Percentiles rank a stretch among this genome's conserved stretches.
These are phyloP conservation scores for Centella asiatica DNA, from an alignment of 129 eudicot species.

Conservation along the genomic window DNA sequence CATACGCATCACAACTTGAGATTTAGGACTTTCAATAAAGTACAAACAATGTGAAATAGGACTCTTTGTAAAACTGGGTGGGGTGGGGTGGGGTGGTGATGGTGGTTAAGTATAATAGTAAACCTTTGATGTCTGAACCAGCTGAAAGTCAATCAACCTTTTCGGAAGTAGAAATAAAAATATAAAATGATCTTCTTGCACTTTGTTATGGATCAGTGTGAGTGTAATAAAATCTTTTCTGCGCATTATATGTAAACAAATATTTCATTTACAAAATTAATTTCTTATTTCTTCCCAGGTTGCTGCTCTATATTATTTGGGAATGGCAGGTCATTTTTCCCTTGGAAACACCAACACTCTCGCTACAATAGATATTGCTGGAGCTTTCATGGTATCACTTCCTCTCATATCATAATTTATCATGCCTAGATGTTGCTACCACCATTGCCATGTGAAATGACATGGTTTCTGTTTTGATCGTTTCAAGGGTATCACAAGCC, in stretches of 20 bases:
- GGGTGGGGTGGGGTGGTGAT: too few relatives aligned
- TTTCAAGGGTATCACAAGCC: conserved; percentile 78
- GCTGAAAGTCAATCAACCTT: too few relatives aligned
- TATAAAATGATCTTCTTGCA: too few relatives aligned
- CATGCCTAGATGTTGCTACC: conserved; percentile 1
- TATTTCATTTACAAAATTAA: conserved; percentile 6
- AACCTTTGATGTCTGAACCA: too few relatives aligned
- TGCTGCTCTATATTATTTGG: conserved; percentile 74
- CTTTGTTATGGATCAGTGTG: neutral
- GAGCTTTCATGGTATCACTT: conserved; percentile 74
- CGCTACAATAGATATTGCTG: conserved; percentile 96
- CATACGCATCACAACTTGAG: too few relatives aligned
- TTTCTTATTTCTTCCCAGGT: conserved; percentile 29
- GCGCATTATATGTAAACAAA: neutral
- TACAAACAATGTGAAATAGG: too few relatives aligned
- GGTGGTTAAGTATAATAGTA: too few relatives aligned
- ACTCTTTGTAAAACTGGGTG: too few relatives aligned
- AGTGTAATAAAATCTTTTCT: neutral
- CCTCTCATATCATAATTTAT: neutral
- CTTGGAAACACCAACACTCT: conserved; percentile 92
- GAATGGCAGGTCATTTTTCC: conserved; percentile 91
- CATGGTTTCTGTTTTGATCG: neutral
- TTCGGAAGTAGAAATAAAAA: too few relatives aligned
- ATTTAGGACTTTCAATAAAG: too few relatives aligned
- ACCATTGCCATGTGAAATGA: neutral